Percentiles rank a stretch among this genome's conserved stretches.
Conservation (phyloP, 106 monocot species). For the Ottelia alismoides region DNA sequence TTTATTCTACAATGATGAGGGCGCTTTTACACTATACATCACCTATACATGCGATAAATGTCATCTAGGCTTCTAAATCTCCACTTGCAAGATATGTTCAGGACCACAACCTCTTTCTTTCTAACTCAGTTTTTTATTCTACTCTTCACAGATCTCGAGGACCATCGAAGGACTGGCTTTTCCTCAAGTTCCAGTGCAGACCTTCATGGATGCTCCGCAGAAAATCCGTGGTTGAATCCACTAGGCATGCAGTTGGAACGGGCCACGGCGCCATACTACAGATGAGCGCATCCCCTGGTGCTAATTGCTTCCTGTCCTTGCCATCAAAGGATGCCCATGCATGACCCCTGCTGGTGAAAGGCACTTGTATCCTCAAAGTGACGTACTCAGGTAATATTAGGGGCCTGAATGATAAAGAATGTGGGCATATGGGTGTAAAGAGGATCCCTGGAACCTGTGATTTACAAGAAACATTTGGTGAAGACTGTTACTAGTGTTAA, state of each 20-base stretch:
- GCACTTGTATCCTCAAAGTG: constrained; percentile 78
- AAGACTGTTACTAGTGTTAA: no score
- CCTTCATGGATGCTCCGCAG: constrained; percentile 94
- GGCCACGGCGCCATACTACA: constrained; percentile 95
- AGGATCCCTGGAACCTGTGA: constrained; percentile 93
- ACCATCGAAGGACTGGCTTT: constrained; percentile 84
- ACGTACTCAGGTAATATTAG: constrained; percentile 88
- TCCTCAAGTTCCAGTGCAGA: constrained; percentile 94
- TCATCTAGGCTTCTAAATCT: no score
- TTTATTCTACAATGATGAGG: no score
- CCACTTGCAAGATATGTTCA: no score
- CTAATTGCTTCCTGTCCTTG: constrained; percentile 77
- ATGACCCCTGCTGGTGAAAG: constrained; percentile 86
- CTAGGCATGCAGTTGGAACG: constrained; percentile 85
- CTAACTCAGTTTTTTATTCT: no score
- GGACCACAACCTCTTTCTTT: no score
- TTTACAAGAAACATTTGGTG: neutral
- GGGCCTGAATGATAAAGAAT: constrained; percentile 90
- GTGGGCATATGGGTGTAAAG: constrained; percentile 98
- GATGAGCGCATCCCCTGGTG: constrained; percentile 84
- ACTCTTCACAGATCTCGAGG: constrained; percentile 37
- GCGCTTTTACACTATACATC: no score
- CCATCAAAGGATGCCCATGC: constrained; percentile 99
- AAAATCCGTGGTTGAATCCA: constrained; percentile 89
- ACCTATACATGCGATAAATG: no score